Evolutionary conservation across 768 basidiomycete species (phyloP).

Genomic region (Cystobasidium onofrii): DNA sequence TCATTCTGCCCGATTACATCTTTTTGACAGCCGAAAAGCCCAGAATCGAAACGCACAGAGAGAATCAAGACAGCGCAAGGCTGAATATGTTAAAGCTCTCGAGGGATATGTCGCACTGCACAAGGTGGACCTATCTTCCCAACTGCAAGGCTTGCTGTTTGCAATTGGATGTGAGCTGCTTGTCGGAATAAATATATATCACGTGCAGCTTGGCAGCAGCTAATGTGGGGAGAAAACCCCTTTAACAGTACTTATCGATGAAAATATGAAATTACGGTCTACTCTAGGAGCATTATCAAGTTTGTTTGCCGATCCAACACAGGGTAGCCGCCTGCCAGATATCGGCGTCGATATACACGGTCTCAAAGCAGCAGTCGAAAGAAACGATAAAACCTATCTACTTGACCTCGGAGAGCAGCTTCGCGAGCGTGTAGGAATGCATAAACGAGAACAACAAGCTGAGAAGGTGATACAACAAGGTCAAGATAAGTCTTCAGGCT

Average conservation of each 20-base stretch:
- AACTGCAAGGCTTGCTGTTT: not conserved
- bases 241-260: not conserved
- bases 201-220: not conserved
- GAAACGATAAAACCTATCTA: not conserved
- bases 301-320: not conserved
- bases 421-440: too few species aligned
- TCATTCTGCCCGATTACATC: not conserved
- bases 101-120: not conserved
- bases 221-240: not conserved
- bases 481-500: too few species aligned
- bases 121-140: not conserved
- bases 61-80: slow-evolving; percentile 1
- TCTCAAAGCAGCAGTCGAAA: not conserved
- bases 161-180: not conserved
- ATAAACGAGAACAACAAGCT: too few species aligned
- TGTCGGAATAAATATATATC: not conserved
- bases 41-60: not conserved
- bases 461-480: too few species aligned
- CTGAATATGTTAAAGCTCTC: not conserved
- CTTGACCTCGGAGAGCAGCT: not conserved
- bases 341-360: not conserved
- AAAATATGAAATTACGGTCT: not conserved
- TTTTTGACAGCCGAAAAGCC: not conserved
- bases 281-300: not conserved
- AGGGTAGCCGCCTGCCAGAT: not conserved